Evolutionary conservation across 352 stramenopile genomes (phyloP), one percentile per base, ranked within the genome.

Genomic region (Blastocystis sp.): DNA sequence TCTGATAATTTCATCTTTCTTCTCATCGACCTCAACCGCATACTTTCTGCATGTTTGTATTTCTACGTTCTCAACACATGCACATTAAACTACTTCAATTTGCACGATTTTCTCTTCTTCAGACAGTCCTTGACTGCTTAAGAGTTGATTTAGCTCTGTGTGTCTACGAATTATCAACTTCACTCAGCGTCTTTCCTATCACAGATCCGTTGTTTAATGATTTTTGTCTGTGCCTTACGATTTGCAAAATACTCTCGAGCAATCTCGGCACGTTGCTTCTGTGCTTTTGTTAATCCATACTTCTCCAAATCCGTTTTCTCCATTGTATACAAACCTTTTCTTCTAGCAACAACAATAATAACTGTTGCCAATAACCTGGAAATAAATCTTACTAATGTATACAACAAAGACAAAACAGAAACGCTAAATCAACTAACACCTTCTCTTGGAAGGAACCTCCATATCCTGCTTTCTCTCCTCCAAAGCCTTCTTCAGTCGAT

Each of bases 1-100:
- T 99, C 97, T 46, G 49, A 59, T 9, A 80, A 24, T 32, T 59
- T 66, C 69, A 80, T 80, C 29, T 69, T 80, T 14, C 54, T 16
- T 7, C 69, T 9, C n/a, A 71, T 19, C 21, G n/a, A 59, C 7
- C 69, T 27, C 54, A 80, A 39, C 11, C 11, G 24, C 61, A 19
- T 73, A 39, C 12, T 73, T 46, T 73, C 61, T 5, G 43, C 61
- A 12, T 39, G 61, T 29, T 7, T 73, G 32, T 27, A 73, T 29
- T 39, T 29, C 61, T 73, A 73, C 12, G 12, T 19, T 19, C 7
- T 5, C 21, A 11, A 12, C 6, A 7, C 21, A 14, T n/a, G 43
- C 12, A 29, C 9, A 39, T 19, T 24, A 73, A 16, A 32, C 61
- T 39, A 73, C 61, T 11, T 73, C 11, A 9, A 73, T 19, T 29